Evolutionary conservation across 306 rosid genomes (phyloP).

Genomic region (Dalbergia oliveri): DNA sequence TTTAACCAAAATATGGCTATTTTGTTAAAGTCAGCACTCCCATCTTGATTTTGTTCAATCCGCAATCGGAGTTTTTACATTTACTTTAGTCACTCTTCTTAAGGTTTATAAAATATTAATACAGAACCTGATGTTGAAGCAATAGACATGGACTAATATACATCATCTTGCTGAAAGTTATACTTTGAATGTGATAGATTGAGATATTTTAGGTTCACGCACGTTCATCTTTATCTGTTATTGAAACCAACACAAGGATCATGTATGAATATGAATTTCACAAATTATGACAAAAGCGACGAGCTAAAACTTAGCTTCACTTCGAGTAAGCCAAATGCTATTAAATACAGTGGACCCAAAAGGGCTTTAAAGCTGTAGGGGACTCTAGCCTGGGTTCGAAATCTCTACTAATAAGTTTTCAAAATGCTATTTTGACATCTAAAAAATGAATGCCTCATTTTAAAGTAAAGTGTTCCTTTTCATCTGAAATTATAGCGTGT

Average conservation of each 20-base stretch:
- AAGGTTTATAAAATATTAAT: too few relatives aligned
- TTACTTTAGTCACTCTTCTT: too few relatives aligned
- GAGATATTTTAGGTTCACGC: constrained; percentile 29
- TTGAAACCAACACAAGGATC: not conserved
- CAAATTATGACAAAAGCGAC: not conserved
- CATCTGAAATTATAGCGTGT: too few relatives aligned
- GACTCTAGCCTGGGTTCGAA: not conserved
- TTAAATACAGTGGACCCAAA: constrained; percentile 39
- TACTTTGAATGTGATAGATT: not conserved
- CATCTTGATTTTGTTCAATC: not conserved
- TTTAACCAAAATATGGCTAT: not conserved
- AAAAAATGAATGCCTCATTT: too few relatives aligned
- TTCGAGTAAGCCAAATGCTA: constrained; percentile 7
- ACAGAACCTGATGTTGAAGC: not conserved
- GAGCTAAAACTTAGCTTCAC: constrained; percentile 4
- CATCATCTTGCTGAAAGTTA: not conserved
- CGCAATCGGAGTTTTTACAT: too few relatives aligned
- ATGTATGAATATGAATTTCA: not conserved
- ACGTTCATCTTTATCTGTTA: not conserved
- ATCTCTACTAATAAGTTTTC: not conserved
- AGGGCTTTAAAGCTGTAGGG: not conserved
- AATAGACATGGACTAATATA: not conserved
- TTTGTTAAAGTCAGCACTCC: not conserved
- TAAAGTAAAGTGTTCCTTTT: too few relatives aligned
- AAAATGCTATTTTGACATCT: too few relatives aligned